Conservation (phyloP, 2,329 filamentous ascomycete species). For the Nothophaeocryptopus gaeumannii region DNA sequence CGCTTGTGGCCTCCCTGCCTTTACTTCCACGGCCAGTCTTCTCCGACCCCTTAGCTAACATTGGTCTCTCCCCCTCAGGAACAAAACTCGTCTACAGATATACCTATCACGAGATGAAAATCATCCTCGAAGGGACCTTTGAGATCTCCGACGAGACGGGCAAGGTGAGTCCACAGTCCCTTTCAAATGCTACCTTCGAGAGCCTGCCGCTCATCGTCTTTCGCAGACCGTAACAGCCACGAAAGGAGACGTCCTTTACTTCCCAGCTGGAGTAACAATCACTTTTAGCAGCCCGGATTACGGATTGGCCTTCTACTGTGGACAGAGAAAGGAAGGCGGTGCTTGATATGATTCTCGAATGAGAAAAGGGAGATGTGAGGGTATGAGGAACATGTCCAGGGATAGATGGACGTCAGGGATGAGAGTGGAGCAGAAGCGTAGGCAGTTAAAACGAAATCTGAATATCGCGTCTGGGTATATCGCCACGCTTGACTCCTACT, state of each 20-base stretch:
- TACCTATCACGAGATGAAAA: conserved; percentile 71
- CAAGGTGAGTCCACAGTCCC: neutral
- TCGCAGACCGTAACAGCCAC: no score
- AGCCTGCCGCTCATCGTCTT: no score
- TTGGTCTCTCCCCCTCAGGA: conserved; percentile 30
- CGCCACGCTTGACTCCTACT: no score
- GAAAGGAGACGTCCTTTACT: conserved; percentile 51
- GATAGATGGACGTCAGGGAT: no score
- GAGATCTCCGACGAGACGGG: conserved; percentile 64
- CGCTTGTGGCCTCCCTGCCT: neutral
- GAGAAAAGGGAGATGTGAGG: no score
- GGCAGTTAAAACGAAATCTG: neutral
- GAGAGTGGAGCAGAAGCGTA: no score
- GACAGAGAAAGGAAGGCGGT: conserved; percentile 27
- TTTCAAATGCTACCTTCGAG: no score
- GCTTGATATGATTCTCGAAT: conserved; percentile 15
- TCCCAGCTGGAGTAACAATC: conserved; percentile 64
- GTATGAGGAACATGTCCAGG: no score
- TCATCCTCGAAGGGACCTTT: conserved; percentile 66
- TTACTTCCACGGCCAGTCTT: neutral
- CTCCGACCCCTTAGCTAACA: neutral
- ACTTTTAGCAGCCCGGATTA: conserved; percentile 51
- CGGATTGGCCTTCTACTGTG: conserved; percentile 30
- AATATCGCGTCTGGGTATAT: neutral
- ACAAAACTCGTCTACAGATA: conserved; percentile 67